These are phyloP conservation scores for Eucalyptus marginata DNA, from an alignment of 345 rosid species.

Conservation along the genomic window DNA sequence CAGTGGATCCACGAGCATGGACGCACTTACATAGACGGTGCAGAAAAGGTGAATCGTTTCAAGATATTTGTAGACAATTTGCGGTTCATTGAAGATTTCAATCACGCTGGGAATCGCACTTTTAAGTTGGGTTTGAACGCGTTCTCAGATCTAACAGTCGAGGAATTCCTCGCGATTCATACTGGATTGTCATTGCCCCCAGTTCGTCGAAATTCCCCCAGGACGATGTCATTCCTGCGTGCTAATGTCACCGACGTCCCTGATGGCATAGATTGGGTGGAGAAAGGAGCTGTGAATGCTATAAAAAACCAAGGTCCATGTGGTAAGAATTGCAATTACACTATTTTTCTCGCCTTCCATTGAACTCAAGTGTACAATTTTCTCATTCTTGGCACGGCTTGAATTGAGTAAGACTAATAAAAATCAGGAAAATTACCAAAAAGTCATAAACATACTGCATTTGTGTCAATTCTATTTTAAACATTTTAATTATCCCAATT, in stretches of 20 bases:
- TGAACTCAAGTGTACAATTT: not conserved
- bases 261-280: slow-evolving; percentile 24
- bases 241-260: slow-evolving; percentile 7
- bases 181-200: slow-evolving; percentile 12
- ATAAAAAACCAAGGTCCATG: slow-evolving; percentile 29
- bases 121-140: slow-evolving; percentile 22
- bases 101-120: slow-evolving; percentile 2
- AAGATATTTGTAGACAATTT: slow-evolving; percentile 30
- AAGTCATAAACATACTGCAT: accelerated
- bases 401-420: not conserved
- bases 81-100: slow-evolving; percentile 19
- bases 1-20: slow-evolving; percentile 26
- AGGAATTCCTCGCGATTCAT: slow-evolving; percentile 24
- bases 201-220: not conserved
- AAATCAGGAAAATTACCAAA: not conserved
- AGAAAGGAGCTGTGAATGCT: slow-evolving; percentile 25
- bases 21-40: slow-evolving; percentile 4
- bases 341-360: not conserved
- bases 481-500: too few relatives aligned
- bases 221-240: not conserved
- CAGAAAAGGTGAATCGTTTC: slow-evolving; percentile 18
- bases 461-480: accelerated
- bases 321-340: not conserved
- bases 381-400: not conserved
- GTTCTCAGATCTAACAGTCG: slow-evolving; percentile 34